Base-by-base conservation (phyloP, 1,284 basidiomycete species). In the Xerocomus minutiporus region DNA sequence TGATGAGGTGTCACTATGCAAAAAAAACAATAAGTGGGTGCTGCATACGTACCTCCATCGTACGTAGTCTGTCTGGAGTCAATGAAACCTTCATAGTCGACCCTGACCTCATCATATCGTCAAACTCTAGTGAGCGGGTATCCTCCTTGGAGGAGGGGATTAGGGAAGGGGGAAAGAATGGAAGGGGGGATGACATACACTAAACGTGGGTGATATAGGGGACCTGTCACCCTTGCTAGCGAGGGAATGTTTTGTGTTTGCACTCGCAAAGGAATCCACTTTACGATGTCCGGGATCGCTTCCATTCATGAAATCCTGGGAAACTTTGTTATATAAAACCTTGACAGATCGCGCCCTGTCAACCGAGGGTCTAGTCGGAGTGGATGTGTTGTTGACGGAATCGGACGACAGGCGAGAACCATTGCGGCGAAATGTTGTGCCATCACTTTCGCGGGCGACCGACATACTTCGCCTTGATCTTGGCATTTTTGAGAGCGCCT, bases 21-120 rank as follows among this genome's bases (percentile, higher is more conserved):
- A 53, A 47, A 46, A 51, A 25, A 53, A 50, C 56, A 53, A 46
- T 25, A 23, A 54, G 47, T 65, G 57, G 70, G 63, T 65, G 68
- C 70, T 67, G 56, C 13, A 56, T 57, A 65, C 56, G 61, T 71
- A 93, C 93, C 78, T 95, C 92, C 80, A 94, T 93, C 38, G 84
- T 90, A 69, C 85, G 88, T 52, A 97, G 75, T 49, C 93, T 79
- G 73, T 95, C 89, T 52, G 95, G 95, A 28, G 95, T 98, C 55
- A 97, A 78, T 46, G 93, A 96, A 62, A 98, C 87, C 69, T 94
- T 96, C 86, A 95, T 90, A 8, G 93, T 96, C 51, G 87, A 78
- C 51, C 86, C 84, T 54, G 89, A 92, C 50, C 83, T 82, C 81
- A 97, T 86, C 67, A 96, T 75, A 67, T 91, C 84, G 71, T 97